Evolutionary conservation across 2,329 filamentous ascomycete genomes (phyloP).

Genomic region (Neonectria sp.): DNA sequence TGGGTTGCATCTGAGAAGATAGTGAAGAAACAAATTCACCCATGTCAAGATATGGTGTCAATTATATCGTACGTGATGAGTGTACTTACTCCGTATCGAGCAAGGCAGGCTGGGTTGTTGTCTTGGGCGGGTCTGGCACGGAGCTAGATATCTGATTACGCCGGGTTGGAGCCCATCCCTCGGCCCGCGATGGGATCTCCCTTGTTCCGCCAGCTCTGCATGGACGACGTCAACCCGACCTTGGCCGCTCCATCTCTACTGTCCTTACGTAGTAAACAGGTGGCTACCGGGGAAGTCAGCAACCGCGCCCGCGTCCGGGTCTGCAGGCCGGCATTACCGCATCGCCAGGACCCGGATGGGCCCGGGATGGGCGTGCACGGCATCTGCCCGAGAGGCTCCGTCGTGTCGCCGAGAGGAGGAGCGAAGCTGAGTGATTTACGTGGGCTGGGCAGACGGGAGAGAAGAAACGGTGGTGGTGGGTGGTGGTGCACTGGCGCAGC

Average conservation of each 20-base stretch:
- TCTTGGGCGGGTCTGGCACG: not conserved
- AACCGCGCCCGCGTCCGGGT: constrained; percentile 11
- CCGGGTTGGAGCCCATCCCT: constrained; percentile 9
- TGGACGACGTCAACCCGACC: constrained; percentile 5
- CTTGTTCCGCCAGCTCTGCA: constrained; percentile 6
- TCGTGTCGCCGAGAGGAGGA: not conserved
- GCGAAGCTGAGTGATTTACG: constrained; percentile 24
- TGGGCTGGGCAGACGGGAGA: not conserved
- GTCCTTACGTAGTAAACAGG: not conserved
- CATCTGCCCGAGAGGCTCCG: constrained; percentile 22
- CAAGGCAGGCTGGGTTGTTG: not conserved
- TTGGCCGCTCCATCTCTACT: not conserved
- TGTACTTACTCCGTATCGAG: too few species aligned
- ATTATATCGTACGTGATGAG: not conserved
- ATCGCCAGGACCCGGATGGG: constrained; percentile 32
- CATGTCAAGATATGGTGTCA: not conserved
- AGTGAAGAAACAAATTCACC: not conserved
- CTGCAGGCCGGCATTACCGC: constrained; percentile 23
- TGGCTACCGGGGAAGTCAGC: constrained; percentile 7
- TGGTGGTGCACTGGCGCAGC: not conserved
- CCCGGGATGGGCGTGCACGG: constrained; percentile 21
- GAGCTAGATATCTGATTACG: not conserved
- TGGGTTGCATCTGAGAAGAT: not conserved
- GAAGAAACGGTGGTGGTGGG: not conserved
- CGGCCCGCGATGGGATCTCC: constrained; percentile 22